Conservation (phyloP, 1,139 yeast genomes). For the Protomyces pachydermus region DNA sequence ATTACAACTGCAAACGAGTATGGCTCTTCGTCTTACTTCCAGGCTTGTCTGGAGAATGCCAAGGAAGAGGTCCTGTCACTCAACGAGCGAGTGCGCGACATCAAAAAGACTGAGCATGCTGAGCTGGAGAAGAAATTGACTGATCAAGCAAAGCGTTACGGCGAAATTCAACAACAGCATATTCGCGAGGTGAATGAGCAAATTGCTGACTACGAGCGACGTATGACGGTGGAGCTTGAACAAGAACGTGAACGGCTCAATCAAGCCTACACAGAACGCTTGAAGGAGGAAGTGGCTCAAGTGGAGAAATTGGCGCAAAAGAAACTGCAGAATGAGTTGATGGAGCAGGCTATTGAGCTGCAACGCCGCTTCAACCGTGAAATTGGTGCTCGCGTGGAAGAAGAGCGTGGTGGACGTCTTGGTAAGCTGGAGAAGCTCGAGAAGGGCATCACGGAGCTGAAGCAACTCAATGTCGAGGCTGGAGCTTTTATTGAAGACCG, state of each 20-base stretch:
- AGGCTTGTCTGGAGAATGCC: constrained; percentile 14
- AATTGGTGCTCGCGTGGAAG: constrained; percentile 60
- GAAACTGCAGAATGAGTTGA: constrained; percentile 73
- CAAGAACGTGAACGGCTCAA: constrained; percentile 62
- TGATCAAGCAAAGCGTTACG: constrained; percentile 38
- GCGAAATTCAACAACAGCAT: constrained; percentile 30
- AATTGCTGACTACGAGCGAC: constrained; percentile 49
- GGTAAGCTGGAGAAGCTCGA: constrained; percentile 61
- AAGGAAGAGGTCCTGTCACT: constrained; percentile 32
- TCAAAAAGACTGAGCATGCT: constrained; percentile 33
- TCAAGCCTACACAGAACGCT: constrained; percentile 54
- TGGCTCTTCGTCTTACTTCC: constrained; percentile 14
- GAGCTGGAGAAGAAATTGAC: constrained; percentile 36
- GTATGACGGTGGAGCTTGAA: constrained; percentile 55
- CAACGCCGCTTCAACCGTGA: constrained; percentile 65
- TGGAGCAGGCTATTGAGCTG: constrained; percentile 65
- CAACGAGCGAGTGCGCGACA: constrained; percentile 36
- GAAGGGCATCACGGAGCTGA: constrained; percentile 54
- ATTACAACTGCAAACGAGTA: constrained; percentile 24
- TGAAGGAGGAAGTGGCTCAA: constrained; percentile 63
- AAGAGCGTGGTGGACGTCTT: constrained; percentile 78
- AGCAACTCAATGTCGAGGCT: constrained; percentile 54
- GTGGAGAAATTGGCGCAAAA: constrained; percentile 62
- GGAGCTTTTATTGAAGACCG: constrained; percentile 55
- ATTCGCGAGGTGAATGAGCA: constrained; percentile 35